Evolutionary conservation across 495 filamentous ascomycete genomes (phyloP).

Genomic region (Parathielavia hyrcaniae): DNA sequence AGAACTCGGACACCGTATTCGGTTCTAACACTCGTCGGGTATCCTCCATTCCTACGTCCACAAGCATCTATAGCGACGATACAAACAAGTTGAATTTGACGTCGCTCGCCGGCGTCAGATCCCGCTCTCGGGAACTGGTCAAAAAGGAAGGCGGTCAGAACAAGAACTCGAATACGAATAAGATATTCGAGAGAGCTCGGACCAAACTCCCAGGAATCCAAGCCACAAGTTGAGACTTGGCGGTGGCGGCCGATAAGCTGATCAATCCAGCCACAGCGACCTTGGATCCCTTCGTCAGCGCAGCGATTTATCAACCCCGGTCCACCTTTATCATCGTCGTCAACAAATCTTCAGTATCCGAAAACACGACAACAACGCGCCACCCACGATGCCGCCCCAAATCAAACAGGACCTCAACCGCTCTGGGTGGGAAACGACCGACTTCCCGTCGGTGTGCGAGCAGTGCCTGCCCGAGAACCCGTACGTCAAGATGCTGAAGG

Average conservation of each 20-base stretch:
- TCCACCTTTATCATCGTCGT: not conserved
- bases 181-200: no score
- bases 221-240: not conserved
- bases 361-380: not conserved
- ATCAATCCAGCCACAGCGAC: slow-evolving; percentile 15
- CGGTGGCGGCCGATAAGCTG: slow-evolving; percentile 15
- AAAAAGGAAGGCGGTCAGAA: slow-evolving; percentile 12
- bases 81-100: not conserved
- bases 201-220: not conserved
- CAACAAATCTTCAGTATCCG: not conserved
- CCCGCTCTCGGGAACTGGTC: not conserved
- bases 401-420: slow-evolving; percentile 97
- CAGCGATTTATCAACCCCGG: slow-evolving; percentile 11
- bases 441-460: slow-evolving; percentile 63
- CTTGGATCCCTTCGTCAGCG: slow-evolving; percentile 8
- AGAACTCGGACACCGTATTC: slow-evolving; percentile 11
- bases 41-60: no score
- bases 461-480: slow-evolving; percentile 91
- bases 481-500: slow-evolving; percentile 97
- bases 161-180: slow-evolving; percentile 22
- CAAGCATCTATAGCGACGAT: no score
- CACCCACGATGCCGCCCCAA: slow-evolving; percentile 47
- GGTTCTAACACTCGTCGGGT: no score
- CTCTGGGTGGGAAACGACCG: slow-evolving; percentile 91
- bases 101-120: not conserved